A percentile compares a stretch with the other conserved stretches of the same genome.
phyloP scores from a whole-genome alignment of 345 rosid genomes.

The Citrus medica region DNA sequence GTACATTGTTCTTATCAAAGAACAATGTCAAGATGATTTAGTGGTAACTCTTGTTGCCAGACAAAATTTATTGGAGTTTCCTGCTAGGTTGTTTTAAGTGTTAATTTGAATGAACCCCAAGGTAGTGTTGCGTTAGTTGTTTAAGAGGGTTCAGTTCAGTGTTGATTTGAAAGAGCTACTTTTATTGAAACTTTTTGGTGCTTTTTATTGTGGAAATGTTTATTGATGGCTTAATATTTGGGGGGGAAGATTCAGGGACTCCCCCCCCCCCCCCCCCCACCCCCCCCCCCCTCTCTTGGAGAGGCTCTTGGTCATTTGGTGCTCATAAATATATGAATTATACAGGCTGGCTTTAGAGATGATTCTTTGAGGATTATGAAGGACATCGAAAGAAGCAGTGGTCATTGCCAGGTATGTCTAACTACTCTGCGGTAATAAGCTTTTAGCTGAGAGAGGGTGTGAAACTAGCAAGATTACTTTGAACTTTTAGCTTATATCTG shows the following conservation, averaged over 20 bases:
- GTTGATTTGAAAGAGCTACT: background rate
- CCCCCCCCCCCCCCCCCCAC: too few relatives aligned
- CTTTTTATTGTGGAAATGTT: too few relatives aligned
- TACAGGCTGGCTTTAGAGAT: slow-evolving; percentile 93
- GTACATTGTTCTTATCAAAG: background rate
- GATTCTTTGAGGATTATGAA: slow-evolving; percentile 89
- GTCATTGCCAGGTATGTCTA: slow-evolving; percentile 67
- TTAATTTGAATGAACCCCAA: background rate
- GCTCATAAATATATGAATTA: slow-evolving; percentile 11
- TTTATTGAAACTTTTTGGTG: background rate
- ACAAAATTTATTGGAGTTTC: background rate
- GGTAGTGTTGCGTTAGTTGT: background rate
- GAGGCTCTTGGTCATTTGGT: background rate
- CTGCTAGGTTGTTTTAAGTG: background rate
- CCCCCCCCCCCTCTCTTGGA: background rate
- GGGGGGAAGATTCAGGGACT: background rate
- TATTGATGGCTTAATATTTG: too few relatives aligned
- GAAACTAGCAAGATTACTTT: background rate
- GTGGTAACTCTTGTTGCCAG: background rate
- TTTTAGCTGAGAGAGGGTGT: slow-evolving; percentile 5
- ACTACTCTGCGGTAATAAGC: background rate
- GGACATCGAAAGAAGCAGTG: slow-evolving; percentile 55
- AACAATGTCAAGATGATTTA: background rate
- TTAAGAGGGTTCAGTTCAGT: background rate
- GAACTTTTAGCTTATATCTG: background rate